Evolutionary conservation across 108 stramenopile species (phyloP).

Genomic region (Discostella pseudostelligera): DNA sequence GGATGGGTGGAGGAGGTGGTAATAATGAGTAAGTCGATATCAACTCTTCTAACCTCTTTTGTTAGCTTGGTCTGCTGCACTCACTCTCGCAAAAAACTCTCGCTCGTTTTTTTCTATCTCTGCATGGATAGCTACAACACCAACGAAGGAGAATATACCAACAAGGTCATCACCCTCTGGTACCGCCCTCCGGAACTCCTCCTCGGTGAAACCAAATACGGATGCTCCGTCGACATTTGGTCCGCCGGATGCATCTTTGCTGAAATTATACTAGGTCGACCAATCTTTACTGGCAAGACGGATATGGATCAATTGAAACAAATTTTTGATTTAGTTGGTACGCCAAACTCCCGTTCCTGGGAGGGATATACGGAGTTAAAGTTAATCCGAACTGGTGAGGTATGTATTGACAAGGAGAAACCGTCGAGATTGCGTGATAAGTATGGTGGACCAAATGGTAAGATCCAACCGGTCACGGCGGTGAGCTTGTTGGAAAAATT

Average conservation of each 20-base stretch:
- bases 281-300: slow-evolving; percentile 91
- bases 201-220: slow-evolving; percentile 78
- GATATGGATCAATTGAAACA: slow-evolving; percentile 90
- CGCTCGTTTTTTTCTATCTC: neutral
- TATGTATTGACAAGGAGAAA: slow-evolving; percentile 47
- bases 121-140: neutral
- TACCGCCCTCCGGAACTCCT: slow-evolving; percentile 91
- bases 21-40: slow-evolving; percentile 19
- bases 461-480: slow-evolving; percentile 53
- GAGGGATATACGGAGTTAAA: slow-evolving; percentile 66
- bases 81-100: neutral
- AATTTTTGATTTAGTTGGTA: slow-evolving; percentile 83
- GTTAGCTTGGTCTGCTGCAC: too few species aligned
- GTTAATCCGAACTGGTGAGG: slow-evolving; percentile 61
- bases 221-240: slow-evolving; percentile 94
- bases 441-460: slow-evolving; percentile 40
- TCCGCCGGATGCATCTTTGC: slow-evolving; percentile 95
- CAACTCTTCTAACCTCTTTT: too few species aligned
- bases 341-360: slow-evolving; percentile 67
- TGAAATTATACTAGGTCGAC: slow-evolving; percentile 88
- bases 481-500: slow-evolving; percentile 76
- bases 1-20: too few species aligned
- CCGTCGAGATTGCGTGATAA: slow-evolving; percentile 59
- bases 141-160: slow-evolving; percentile 45
- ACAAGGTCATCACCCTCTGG: slow-evolving; percentile 87